Percentiles rank a stretch among this genome's conserved stretches.
phyloP scores from a whole-genome alignment of 2,329 filamentous ascomycete genomes.

The Apiospora rasikravindrae region DNA sequence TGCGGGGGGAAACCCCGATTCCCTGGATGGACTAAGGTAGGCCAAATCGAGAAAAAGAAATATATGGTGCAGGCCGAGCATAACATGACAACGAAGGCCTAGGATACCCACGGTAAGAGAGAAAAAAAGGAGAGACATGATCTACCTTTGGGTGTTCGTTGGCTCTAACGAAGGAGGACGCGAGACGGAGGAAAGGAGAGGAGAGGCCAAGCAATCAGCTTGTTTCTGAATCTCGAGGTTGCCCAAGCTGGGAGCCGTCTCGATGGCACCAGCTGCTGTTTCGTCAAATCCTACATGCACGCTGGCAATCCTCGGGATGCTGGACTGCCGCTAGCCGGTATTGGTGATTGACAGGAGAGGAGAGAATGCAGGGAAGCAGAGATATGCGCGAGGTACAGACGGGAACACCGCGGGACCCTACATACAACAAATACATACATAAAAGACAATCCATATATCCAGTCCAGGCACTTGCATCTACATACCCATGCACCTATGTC shows the following conservation, averaged over 20 bases:
- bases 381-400: not conserved
- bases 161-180: not conserved
- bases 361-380: not conserved
- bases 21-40: not conserved
- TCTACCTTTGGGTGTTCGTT: not conserved
- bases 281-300: not conserved
- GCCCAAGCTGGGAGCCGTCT: not conserved
- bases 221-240: conserved; percentile 1
- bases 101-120: not conserved
- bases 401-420: conserved; percentile 12
- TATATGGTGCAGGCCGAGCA: conserved; percentile 6
- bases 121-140: not conserved
- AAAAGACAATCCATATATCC: not conserved
- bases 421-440: not conserved
- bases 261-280: not conserved
- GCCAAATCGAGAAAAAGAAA: conserved; percentile 10
- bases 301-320: not conserved
- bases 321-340: not conserved
- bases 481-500: not conserved
- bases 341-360: not conserved
- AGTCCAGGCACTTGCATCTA: not conserved
- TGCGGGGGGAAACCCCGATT: not conserved
- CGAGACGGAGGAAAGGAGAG: not conserved
- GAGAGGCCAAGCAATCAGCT: conserved; percentile 6
- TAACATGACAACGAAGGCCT: not conserved